Evolutionary conservation across 768 basidiomycete genomes (phyloP).

Genomic region (Trichaptum fuscoviolaceum): DNA sequence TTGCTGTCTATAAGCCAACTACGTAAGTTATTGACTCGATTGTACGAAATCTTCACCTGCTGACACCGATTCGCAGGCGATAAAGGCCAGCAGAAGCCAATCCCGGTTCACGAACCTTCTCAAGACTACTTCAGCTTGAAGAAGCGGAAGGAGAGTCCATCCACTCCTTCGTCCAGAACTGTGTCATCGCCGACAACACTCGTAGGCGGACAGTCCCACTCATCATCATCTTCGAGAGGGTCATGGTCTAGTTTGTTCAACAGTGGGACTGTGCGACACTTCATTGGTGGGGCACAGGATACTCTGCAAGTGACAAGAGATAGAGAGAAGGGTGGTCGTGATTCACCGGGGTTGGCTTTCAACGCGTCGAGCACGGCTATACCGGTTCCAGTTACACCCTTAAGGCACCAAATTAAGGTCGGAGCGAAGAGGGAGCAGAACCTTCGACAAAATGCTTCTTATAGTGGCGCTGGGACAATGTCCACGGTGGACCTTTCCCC

Average conservation of each 20-base stretch:
- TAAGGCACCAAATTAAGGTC: neutral
- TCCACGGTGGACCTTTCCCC: neutral
- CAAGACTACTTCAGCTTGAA: conserved; percentile 56
- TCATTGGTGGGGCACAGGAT: conserved; percentile 59
- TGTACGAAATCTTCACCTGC: neutral
- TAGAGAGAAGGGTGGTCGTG: neutral
- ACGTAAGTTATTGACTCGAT: conserved; percentile 11
- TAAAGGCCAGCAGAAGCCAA: neutral
- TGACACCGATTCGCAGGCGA: conserved; percentile 14
- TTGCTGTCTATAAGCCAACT: conserved; percentile 45
- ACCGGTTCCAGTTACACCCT: neutral
- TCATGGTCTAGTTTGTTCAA: conserved; percentile 82
- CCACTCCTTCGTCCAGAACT: conserved; percentile 40
- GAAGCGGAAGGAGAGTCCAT: conserved; percentile 31
- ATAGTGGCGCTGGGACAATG: neutral
- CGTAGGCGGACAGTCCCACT: conserved; percentile 32
- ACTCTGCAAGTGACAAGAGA: conserved; percentile 26
- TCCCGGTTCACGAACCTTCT: conserved; percentile 22
- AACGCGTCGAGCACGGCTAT: neutral
- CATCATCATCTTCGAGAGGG: conserved; percentile 58
- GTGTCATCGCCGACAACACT: conserved; percentile 44
- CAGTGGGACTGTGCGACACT: conserved; percentile 58
- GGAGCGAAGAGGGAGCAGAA: conserved; percentile 1
- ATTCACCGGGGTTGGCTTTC: neutral
- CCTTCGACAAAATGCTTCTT: neutral